A percentile compares a stretch with the other conserved stretches of the same genome.
phyloP scores from a whole-genome alignment of 176 grass and related monocot genomes.

The Rhynchospora tenuis region DNA sequence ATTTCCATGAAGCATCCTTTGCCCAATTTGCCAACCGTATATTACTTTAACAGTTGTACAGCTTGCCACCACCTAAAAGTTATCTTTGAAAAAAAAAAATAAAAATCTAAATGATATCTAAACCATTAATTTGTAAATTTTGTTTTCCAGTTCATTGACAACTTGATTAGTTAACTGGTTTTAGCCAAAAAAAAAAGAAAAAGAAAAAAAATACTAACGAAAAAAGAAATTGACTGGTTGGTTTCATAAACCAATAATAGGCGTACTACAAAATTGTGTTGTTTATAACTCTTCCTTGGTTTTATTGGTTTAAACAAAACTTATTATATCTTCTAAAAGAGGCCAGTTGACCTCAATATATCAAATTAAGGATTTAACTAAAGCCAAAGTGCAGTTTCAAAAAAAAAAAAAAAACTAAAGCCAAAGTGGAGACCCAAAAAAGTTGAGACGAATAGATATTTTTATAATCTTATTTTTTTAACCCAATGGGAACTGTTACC shows the following conservation, averaged over 20 bases:
- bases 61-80: neutral
- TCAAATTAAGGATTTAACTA: no score
- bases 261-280: neutral
- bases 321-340: neutral
- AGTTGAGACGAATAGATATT: no score
- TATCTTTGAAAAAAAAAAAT: neutral
- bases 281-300: neutral
- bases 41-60: neutral
- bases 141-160: neutral
- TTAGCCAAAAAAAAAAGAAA: neutral
- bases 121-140: neutral
- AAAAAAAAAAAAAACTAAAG: no score
- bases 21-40: conserved; percentile 6
- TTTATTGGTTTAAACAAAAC: neutral
- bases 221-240: neutral
- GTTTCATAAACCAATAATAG: neutral
- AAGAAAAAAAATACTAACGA: neutral
- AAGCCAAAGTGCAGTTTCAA: no score
- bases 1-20: conserved; percentile 13
- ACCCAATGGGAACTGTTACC: no score
- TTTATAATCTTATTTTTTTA: no score
- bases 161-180: neutral
- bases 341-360: no score
- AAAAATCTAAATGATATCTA: neutral
- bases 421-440: no score